Percentiles rank a stretch among this genome's conserved stretches.
These are phyloP conservation scores for Phytophthora pistaciae DNA, from an alignment of 352 stramenopile genomes.

Conservation along the genomic window DNA sequence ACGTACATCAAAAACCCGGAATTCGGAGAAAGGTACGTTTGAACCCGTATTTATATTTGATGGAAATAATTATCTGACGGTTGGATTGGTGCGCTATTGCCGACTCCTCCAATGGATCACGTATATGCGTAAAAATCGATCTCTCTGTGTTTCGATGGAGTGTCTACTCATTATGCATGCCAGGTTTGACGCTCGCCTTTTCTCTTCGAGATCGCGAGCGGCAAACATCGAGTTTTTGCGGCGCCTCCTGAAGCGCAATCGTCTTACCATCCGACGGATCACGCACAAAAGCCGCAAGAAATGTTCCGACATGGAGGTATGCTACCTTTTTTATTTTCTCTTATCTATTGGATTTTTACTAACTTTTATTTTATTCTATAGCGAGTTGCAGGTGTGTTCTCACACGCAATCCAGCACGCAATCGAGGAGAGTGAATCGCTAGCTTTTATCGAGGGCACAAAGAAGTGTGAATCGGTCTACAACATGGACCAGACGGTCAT, in stretches of 20 bases:
- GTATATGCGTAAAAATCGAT: not conserved
- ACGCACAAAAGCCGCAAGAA: not conserved
- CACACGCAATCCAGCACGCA: not conserved
- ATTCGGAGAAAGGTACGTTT: not conserved
- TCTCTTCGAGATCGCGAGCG: not conserved
- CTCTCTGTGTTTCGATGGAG: not conserved
- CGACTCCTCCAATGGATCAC: not conserved
- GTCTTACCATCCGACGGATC: not conserved
- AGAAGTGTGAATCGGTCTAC: not conserved
- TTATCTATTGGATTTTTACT: not conserved
- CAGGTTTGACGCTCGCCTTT: not conserved
- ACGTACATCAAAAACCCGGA: not conserved
- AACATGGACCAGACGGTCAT: not conserved
- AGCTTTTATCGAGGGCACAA: not conserved
- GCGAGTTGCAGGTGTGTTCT: not conserved
- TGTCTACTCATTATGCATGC: not conserved
- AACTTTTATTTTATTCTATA: not conserved
- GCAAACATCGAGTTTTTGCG: not conserved
- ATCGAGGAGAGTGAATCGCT: not conserved
- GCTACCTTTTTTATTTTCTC: not conserved
- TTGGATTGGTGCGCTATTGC: too few relatives aligned
- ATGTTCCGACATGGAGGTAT: not conserved
- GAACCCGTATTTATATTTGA: too few relatives aligned
- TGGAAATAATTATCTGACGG: too few relatives aligned
- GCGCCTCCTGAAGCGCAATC: not conserved